Percentiles rank a stretch among this genome's conserved stretches.
Conservation (phyloP, 2,329 filamentous ascomycete species). For the Podosphaera fusca region DNA sequence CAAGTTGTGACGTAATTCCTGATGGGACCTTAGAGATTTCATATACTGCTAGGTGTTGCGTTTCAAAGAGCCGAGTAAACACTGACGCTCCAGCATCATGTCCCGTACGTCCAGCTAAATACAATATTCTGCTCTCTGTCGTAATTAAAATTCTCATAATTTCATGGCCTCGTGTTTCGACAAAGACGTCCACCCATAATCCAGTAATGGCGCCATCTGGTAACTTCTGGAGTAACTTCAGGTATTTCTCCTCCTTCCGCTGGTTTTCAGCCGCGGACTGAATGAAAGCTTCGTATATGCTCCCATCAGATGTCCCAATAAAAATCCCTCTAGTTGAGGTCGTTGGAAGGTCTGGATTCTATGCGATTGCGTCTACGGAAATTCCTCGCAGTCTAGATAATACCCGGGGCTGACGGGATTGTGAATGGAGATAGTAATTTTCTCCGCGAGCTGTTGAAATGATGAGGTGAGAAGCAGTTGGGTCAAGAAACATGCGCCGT, state of each 20-base stretch:
- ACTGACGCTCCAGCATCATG: conserved; percentile 65
- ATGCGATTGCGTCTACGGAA: conserved; percentile 70
- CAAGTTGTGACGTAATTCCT: conserved; percentile 40
- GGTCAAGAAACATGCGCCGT: conserved; percentile 88
- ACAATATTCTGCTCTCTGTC: conserved; percentile 55
- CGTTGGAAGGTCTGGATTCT: conserved; percentile 83
- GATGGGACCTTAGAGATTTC: conserved; percentile 40
- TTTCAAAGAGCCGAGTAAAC: conserved; percentile 72
- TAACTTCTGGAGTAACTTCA: conserved; percentile 63
- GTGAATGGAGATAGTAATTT: conserved; percentile 94
- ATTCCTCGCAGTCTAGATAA: conserved; percentile 69
- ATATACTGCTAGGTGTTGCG: conserved; percentile 55
- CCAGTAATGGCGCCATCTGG: conserved; percentile 68
- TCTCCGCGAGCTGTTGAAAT: conserved; percentile 80
- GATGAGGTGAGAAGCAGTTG: conserved; percentile 82
- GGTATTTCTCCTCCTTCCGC: conserved; percentile 76
- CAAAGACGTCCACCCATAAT: conserved; percentile 56
- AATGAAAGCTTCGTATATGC: conserved; percentile 85
- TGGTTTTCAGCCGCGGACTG: conserved; percentile 92
- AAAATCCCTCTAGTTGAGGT: conserved; percentile 88
- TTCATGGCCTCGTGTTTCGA: conserved; percentile 35
- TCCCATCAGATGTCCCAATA: conserved; percentile 76
- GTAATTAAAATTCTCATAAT: conserved; percentile 56
- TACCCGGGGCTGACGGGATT: conserved; percentile 68
- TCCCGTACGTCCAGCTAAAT: conserved; percentile 50